Base-by-base conservation (phyloP, 495 filamentous ascomycete genomes). In the Pseudomonodictys pantanalensis region DNA sequence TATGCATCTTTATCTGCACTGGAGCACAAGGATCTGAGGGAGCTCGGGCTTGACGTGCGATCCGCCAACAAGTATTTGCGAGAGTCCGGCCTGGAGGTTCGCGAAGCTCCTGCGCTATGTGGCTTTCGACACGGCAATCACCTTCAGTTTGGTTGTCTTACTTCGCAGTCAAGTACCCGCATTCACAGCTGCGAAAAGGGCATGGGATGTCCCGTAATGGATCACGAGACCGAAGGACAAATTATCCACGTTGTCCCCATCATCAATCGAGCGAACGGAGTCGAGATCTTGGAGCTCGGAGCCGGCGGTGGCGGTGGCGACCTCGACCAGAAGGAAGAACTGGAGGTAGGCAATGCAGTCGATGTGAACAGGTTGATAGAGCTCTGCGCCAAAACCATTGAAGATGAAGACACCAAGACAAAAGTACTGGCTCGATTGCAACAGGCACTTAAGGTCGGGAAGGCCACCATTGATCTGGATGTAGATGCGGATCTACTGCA, bases 111-210 rank as follows among this genome's bases (percentile, higher is more conserved):
- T 1, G 81, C 79, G 10, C 78, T 97, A 22, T 83, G 82, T 26
- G 92, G 92, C 0, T 96, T 87, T 66, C 77, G 82, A 43, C 83
- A 86, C 52, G 92, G 89, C 22, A 96, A 96, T 58, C 78, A 71
- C 18, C 68, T 74, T 22, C 79, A 87, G n/a, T 58, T 72, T 1
- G 91, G 91, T 5, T 89, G 84, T 67, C 73, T 97, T 33, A 96
- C 89, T 4, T 69, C 71, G 2, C 75, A 89, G 29, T 69, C 81
- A 12, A 72, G 72, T 17, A 83, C 81, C n/a, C 82, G 86, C n/a
- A 76, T 97, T 23, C 92, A 97, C 72, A 92, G 90, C 66, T 97
- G 92, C 60, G 92, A 92, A 63, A 84, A 81, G 54, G 89, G 85
- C 2, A 81, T 80, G 26, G 75, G 77, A 1, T 96, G 92, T 65